Conservation (phyloP, 306 rosid genomes). For the Cucumis cinereus region DNA sequence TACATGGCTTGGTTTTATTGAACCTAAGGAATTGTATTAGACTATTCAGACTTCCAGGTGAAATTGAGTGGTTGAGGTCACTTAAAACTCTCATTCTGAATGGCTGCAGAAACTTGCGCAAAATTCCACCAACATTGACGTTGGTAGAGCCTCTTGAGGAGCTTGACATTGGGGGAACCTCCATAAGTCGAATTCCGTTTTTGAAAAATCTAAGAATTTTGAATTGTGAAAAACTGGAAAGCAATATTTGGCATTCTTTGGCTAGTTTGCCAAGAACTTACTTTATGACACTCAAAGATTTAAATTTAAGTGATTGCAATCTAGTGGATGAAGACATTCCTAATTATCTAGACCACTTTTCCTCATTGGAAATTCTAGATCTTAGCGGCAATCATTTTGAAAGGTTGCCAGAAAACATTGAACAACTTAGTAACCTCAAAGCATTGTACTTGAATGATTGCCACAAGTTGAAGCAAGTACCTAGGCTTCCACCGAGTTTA, state of each 20-base stretch:
- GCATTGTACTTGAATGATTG: background rate
- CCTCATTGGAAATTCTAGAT: background rate
- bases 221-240: too few species aligned
- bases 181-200: background rate
- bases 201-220: background rate
- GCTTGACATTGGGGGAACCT: background rate
- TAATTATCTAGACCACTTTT: background rate
- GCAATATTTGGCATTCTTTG: background rate
- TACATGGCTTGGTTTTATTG: constrained; percentile 4
- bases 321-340: constrained; percentile 8
- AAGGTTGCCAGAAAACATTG: background rate
- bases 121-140: background rate
- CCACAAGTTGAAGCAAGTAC: background rate
- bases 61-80: background rate
- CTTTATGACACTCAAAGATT: background rate
- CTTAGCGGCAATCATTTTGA: constrained; percentile 4
- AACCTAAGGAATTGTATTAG: constrained; percentile 2
- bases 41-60: constrained; percentile 3
- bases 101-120: constrained; percentile 2
- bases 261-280: too few species aligned
- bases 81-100: constrained; percentile 3
- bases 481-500: background rate
- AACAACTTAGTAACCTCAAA: background rate
- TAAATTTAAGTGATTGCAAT: constrained; percentile 2
- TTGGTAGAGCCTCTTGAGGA: background rate